Evolutionary conservation across 495 filamentous ascomycete species (phyloP).

Genomic region (Geopyxis carbonaria): DNA sequence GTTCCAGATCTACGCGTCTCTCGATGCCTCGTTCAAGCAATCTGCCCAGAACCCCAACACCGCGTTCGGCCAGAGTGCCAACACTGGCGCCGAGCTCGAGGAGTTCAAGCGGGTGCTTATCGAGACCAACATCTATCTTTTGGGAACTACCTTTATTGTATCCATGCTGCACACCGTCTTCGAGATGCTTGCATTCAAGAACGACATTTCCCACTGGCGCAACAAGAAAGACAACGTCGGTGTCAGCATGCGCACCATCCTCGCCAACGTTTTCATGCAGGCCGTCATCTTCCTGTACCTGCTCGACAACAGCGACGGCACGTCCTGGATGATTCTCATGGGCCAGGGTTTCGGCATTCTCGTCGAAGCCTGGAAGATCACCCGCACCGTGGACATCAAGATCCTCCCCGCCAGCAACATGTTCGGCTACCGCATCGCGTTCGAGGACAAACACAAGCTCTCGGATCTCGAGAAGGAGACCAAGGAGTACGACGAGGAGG

Average conservation of each 20-base stretch:
- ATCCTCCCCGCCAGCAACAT: slow-evolving; percentile 49
- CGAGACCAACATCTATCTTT: slow-evolving; percentile 83
- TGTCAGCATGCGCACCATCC: slow-evolving; percentile 83
- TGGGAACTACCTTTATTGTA: slow-evolving; percentile 68
- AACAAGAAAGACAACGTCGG: slow-evolving; percentile 99
- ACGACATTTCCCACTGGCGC: slow-evolving; percentile 89
- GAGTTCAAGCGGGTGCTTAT: slow-evolving; percentile 87
- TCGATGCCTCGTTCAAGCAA: slow-evolving; percentile 77
- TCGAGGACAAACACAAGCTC: slow-evolving; percentile 94
- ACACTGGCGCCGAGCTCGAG: slow-evolving; percentile 57
- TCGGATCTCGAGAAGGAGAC: slow-evolving; percentile 93
- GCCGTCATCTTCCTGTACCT: slow-evolving; percentile 89
- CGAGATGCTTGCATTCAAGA: slow-evolving; percentile 91
- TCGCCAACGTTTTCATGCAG: slow-evolving; percentile 98
- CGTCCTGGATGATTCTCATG: slow-evolving; percentile 95
- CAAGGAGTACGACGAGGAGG: slow-evolving; percentile 93
- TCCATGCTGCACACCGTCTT: slow-evolving; percentile 85
- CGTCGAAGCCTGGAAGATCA: slow-evolving; percentile 95
- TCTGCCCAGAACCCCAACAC: slow-evolving; percentile 43
- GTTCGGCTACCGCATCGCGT: slow-evolving; percentile 66
- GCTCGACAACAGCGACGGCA: slow-evolving; percentile 94
- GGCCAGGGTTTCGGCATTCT: slow-evolving; percentile 86
- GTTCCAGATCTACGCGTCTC: slow-evolving; percentile 62
- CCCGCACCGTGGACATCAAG: slow-evolving; percentile 87
- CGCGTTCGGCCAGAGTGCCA: slow-evolving; percentile 21